A percentile compares a stretch with the other conserved stretches of the same genome.
These are phyloP conservation scores for Theobroma cacao DNA, from an alignment of 345 rosid species.

Conservation along the genomic window DNA sequence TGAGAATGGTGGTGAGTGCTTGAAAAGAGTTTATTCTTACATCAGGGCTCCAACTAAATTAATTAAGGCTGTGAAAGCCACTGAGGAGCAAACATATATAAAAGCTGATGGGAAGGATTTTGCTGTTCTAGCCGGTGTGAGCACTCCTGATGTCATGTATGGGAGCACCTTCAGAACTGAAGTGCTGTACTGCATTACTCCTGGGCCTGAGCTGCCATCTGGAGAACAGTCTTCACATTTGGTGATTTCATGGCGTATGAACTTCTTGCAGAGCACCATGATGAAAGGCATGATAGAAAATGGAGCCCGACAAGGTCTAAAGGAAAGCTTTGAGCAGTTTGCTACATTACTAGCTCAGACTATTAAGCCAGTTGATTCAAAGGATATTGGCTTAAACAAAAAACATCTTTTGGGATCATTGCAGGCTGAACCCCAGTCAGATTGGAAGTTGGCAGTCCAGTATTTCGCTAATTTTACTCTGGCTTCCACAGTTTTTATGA, in stretches of 20 bases:
- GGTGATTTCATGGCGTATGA: constrained; percentile 85
- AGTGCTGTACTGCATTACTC: constrained; percentile 63
- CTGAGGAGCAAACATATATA: constrained; percentile 77
- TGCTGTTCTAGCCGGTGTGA: constrained; percentile 55
- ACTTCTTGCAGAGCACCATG: constrained; percentile 89
- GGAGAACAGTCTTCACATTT: constrained; percentile 73
- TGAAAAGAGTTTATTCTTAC: constrained; percentile 65
- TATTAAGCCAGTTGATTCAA: constrained; percentile 71
- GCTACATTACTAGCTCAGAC: constrained; percentile 58
- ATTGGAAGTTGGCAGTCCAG: constrained; percentile 76
- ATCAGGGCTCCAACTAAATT: constrained; percentile 76
- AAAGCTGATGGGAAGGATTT: constrained; percentile 77
- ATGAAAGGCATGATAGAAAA: constrained; percentile 94
- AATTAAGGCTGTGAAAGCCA: constrained; percentile 78
- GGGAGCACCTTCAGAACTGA: constrained; percentile 77
- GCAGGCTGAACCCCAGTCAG: constrained; percentile 82
- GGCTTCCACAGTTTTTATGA: constrained; percentile 61
- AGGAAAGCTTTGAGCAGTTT: constrained; percentile 74
- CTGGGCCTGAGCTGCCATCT: constrained; percentile 81
- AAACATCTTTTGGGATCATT: constrained; percentile 81
- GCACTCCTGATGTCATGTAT: constrained; percentile 87
- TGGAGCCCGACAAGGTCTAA: constrained; percentile 83
- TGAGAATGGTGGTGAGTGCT: constrained; percentile 54
- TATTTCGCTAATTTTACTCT: constrained; percentile 87
- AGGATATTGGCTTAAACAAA: constrained; percentile 77